These are phyloP conservation scores for Exobasidium rhododendri DNA, from an alignment of 1,284 basidiomycete species.

Conservation along the genomic window DNA sequence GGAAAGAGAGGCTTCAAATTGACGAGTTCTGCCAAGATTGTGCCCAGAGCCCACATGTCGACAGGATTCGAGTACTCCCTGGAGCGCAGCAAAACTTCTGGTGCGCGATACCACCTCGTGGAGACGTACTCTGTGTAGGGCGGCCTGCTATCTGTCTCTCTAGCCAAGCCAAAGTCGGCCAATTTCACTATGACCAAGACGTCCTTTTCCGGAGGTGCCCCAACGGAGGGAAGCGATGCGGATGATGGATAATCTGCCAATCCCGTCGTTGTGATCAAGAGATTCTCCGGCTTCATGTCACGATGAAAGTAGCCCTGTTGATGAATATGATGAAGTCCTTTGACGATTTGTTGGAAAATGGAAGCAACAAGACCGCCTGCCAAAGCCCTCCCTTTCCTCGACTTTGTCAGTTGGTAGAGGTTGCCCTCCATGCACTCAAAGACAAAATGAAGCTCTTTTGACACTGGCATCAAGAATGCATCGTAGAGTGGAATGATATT, in stretches of 20 bases:
- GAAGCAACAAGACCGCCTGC: conserved; percentile 92
- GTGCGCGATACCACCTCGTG: conserved; percentile 97
- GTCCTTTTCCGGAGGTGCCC: conserved; percentile 68
- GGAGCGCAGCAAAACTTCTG: conserved; percentile 88
- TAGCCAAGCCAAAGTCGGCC: conserved; percentile 94
- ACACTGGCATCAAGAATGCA: conserved; percentile 87
- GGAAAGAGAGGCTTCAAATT: conserved; percentile 95
- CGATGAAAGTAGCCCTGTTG: conserved; percentile 92
- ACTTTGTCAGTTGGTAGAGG: conserved; percentile 97
- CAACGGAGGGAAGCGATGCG: conserved; percentile 31
- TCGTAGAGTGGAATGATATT: conserved; percentile 99
- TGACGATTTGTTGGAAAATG: conserved; percentile 87
- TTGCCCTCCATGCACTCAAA: conserved; percentile 99
- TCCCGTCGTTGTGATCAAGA: conserved; percentile 99
- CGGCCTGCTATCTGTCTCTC: conserved; percentile 80
- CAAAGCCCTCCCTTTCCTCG: conserved; percentile 85
- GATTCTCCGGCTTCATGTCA: conserved; percentile 99
- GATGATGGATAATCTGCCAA: conserved; percentile 78
- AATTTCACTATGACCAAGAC: conserved; percentile 96
- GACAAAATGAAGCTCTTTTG: conserved; percentile 96
- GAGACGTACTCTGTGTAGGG: conserved; percentile 99
- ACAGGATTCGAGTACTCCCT: conserved; percentile 92
- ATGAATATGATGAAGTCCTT: conserved; percentile 90
- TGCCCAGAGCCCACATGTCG: conserved; percentile 98
- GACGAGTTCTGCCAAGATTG: conserved; percentile 93